Percentiles rank a stretch among this genome's conserved stretches.
These are phyloP conservation scores for Backusella tarrabulga DNA, from an alignment of 192 early-diverging fungal genomes.

Conservation along the genomic window DNA sequence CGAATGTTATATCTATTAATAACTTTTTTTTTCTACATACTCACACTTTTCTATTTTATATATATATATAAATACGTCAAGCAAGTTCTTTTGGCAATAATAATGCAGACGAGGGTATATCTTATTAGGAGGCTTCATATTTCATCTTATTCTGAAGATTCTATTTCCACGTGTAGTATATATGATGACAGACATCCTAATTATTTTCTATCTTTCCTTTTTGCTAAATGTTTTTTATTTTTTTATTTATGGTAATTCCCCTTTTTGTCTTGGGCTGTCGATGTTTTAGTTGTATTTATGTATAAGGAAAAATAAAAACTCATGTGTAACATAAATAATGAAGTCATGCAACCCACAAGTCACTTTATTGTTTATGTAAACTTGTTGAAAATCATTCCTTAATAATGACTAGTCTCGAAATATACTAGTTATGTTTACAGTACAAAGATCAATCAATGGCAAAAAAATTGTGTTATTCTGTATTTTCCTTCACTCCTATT, in stretches of 20 bases:
- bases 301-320: neutral
- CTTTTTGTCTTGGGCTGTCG: neutral
- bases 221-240: neutral
- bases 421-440: neutral
- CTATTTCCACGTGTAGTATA: neutral
- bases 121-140: neutral
- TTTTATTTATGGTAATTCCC: neutral
- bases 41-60: neutral
- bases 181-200: neutral
- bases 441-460: neutral
- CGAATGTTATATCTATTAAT: neutral
- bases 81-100: neutral
- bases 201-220: neutral
- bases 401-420: neutral
- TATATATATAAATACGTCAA: neutral
- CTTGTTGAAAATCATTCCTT: neutral
- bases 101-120: neutral
- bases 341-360: neutral
- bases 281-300: neutral
- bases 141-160: neutral
- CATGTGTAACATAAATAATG: neutral
- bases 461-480: neutral
- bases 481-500: neutral
- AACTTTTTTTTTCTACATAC: neutral
- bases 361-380: neutral